Base-by-base conservation (phyloP, 768 basidiomycete genomes). In the Lactarius sp. region DNA sequence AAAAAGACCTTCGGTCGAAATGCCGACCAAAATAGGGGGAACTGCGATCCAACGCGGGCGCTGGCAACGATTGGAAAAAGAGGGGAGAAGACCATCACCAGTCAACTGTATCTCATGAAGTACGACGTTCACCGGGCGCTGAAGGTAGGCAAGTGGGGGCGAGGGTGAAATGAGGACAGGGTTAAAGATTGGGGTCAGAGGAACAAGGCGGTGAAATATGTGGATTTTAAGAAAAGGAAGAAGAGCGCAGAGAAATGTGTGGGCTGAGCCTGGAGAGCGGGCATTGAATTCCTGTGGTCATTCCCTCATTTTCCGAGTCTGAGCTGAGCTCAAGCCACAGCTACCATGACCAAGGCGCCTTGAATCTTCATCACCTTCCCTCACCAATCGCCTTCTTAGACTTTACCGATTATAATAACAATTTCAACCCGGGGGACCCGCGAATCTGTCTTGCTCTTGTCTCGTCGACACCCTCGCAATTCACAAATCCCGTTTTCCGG, bases 391-490 rank as follows among this genome's bases (percentile, higher is more conserved):
- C 13, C 18, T 31, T 44, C 49, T 0, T 27, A 27, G 27, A 27
- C 27, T 27, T 36, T n/a, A 39, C 13, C 16, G 46, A 20, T 20
- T 22, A 14, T 22, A 20, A 20, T 49, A 33, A 33, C 3, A 6
- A 27, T 53, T 36, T 36, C 31, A 44, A 36, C 4, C 41, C 2
- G 56, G 36, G 22, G 60, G 27, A 6, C n/a, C 7, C 6, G 27
- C 37, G 12, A 39, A 37, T 41, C 20, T 59, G 42, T 47, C 52
- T 59, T 58, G 56, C 8, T 52, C 51, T 63, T 53, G 62, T 53
- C 51, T 53, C 44, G 41, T 49, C 31, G 3, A 22, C 51, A 20
- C 52, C 18, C 36, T 31, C 44, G 22, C 56, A 52, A 39, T 37
- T 52, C 22, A 63, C 44, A 36, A 47, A 39, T n/a, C n/a, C 37